These are phyloP conservation scores for Pseudogymnoascus sp. DNA, from an alignment of 2,329 filamentous ascomycete genomes.

Conservation along the genomic window DNA sequence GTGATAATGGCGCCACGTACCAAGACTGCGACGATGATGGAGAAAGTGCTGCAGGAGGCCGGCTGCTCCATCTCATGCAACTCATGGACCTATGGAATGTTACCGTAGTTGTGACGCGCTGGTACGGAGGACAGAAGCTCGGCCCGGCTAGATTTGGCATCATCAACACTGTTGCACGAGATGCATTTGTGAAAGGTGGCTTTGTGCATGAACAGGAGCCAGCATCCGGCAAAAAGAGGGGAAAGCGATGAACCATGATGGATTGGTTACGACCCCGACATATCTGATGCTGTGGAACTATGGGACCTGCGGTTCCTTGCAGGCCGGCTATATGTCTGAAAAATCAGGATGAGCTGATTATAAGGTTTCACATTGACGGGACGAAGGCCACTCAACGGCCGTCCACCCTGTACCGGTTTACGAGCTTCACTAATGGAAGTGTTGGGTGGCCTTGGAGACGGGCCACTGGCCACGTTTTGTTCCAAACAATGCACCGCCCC, in stretches of 20 bases:
- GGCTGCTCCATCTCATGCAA: constrained; percentile 84
- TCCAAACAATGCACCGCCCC: not conserved
- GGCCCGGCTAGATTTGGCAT: constrained; percentile 84
- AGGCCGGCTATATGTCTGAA: not conserved
- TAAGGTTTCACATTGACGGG: not conserved
- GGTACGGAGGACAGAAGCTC: constrained; percentile 88
- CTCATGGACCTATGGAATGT: constrained; percentile 90
- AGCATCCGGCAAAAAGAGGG: constrained; percentile 37
- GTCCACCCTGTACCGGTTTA: not conserved
- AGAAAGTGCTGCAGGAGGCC: constrained; percentile 80
- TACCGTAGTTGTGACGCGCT: constrained; percentile 86
- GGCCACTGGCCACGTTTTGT: not conserved
- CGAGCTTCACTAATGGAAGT: not conserved
- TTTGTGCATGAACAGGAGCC: constrained; percentile 49
- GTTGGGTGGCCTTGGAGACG: not conserved
- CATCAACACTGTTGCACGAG: constrained; percentile 79
- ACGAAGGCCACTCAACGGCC: not conserved
- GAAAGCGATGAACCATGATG: constrained; percentile 20
- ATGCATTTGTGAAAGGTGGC: constrained; percentile 72
- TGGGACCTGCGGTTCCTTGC: not conserved
- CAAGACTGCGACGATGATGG: constrained; percentile 97
- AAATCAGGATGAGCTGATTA: not conserved
- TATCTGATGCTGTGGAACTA: not conserved
- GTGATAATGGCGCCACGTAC: constrained; percentile 45
- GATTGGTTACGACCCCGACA: not conserved